A percentile compares a stretch with the other conserved stretches of the same genome.
Conservation (phyloP, 2,329 filamentous ascomycete species). For the Aspergillus viridinutans region DNA sequence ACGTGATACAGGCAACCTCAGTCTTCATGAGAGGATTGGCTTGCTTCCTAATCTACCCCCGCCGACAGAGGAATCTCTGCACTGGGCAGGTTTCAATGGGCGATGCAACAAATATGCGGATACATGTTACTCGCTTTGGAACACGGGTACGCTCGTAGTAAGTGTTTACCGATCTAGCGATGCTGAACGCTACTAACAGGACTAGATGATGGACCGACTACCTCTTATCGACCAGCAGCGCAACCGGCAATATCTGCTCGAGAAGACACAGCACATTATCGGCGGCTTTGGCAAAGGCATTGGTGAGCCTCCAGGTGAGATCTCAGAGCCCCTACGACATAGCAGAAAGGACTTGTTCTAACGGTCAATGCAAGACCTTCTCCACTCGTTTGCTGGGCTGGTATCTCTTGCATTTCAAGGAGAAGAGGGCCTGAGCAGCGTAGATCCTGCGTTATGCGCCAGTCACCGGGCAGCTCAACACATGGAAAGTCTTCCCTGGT, state of each 20-base stretch:
- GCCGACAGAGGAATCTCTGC: constrained; percentile 29
- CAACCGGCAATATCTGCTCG: constrained; percentile 73
- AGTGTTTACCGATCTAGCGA: constrained; percentile 6
- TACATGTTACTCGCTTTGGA: constrained; percentile 97
- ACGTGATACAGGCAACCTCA: constrained; percentile 7
- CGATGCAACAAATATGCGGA: constrained; percentile 87
- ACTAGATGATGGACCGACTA: constrained; percentile 55
- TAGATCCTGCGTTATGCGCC: constrained; percentile 75
- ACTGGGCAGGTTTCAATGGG: constrained; percentile 77
- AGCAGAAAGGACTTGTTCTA: constrained; percentile 25
- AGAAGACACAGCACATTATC: constrained; percentile 80
- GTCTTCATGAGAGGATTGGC: constrained; percentile 22
- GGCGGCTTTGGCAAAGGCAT: constrained; percentile 75
- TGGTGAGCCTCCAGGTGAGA: constrained; percentile 61
- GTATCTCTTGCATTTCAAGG: constrained; percentile 71
- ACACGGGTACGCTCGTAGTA: constrained; percentile 59
- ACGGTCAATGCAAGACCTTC: constrained; percentile 55
- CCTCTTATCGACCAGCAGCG: constrained; percentile 56
- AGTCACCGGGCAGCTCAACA: constrained; percentile 49
- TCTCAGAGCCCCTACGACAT: neutral
- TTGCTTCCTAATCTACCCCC: constrained; percentile 24
- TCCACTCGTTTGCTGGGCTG: constrained; percentile 85
- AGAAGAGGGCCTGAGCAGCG: constrained; percentile 62
- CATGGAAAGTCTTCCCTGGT: constrained; percentile 40
- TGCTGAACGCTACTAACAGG: constrained; percentile 12